Base-by-base conservation (phyloP, 768 basidiomycete genomes). In the Podaxis sp. region DNA sequence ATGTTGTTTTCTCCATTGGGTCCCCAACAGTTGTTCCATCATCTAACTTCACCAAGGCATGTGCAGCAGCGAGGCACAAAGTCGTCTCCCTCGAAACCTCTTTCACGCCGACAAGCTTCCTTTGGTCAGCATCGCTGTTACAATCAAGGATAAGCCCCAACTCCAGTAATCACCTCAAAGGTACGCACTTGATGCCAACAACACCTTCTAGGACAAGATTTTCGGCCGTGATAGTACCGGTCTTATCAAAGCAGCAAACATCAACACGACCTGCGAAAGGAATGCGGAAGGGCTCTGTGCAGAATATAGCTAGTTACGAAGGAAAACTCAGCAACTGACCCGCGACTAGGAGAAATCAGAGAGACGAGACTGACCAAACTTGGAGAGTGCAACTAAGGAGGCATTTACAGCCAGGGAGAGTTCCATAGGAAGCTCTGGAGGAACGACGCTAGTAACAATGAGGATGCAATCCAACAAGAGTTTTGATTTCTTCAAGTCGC, bases 231-330 rank as follows among this genome's bases (percentile, higher is more conserved):
- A 99, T 98, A 0, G 97, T 98, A 23, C 96, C 97, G 0, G 97
- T 99, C 81, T 99, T 99, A 75, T 99, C 97, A 67, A 99, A 98
- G 74, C 97, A 98, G 74, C 97, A 99, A 14, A 98, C 90, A 66
- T 99, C 97, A 2, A 98, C 95, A 21, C 94, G 85, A 4, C 97
- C 97, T 4, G 97, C 97, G 63, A 79, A 91, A 0, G 97, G 95
- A 63, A 98, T 99, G 21, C 97, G 86, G 85, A 99, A 98, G 0
- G 97, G 97, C 68, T 99, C 97, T 16, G 97, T 99, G 71, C 97
- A 98, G 77, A 95, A 99, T 61, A 98, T 99, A 5, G 96, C 96
- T 97, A 63, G 14, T 61, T 56, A n/a, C 6, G 37, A 63, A 35
- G 62, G 38, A 2, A 23, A n/a, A 11, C 7, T 32, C 10, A 40